A percentile compares a stretch with the other conserved stretches of the same genome.
phyloP scores from a whole-genome alignment of 2,329 filamentous ascomycete species.

The Cladorrhinum sp. region DNA sequence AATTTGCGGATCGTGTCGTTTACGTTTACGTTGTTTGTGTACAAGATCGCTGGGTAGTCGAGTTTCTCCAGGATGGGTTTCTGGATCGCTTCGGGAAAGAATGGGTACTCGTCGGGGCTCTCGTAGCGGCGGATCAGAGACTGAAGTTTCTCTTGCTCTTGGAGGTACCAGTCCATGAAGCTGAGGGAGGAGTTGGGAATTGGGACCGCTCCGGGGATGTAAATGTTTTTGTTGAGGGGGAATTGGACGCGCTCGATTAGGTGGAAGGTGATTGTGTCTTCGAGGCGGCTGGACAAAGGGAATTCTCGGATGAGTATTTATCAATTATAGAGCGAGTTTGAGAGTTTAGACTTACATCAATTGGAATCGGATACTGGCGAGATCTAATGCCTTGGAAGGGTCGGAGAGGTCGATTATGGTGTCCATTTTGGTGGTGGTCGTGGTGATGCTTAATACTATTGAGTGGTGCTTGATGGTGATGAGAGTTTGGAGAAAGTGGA shows the following conservation, averaged over 20 bases:
- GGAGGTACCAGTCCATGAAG: constrained; percentile 92
- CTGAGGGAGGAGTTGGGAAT: constrained; percentile 72
- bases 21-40: constrained; percentile 85
- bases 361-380: constrained; percentile 89
- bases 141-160: constrained; percentile 85
- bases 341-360: constrained; percentile 85
- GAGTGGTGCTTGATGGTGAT: neutral
- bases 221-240: constrained; percentile 85
- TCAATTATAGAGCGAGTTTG: too few species aligned
- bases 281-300: constrained; percentile 66
- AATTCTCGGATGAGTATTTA: too few species aligned
- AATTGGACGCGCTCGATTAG: constrained; percentile 98
- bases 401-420: constrained; percentile 84
- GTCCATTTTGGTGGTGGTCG: constrained; percentile 63
- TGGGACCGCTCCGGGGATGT: constrained; percentile 72
- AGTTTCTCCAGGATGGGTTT: constrained; percentile 82
- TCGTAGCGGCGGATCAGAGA: constrained; percentile 93
- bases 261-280: constrained; percentile 97
- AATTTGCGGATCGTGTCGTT: constrained; percentile 82
- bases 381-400: constrained; percentile 78
- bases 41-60: constrained; percentile 82
- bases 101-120: constrained; percentile 94
- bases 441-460: neutral
- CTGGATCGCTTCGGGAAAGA: constrained; percentile 81
- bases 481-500: neutral